Conservation (phyloP, 1,284 basidiomycete genomes). For the Trichosporon sp. region DNA sequence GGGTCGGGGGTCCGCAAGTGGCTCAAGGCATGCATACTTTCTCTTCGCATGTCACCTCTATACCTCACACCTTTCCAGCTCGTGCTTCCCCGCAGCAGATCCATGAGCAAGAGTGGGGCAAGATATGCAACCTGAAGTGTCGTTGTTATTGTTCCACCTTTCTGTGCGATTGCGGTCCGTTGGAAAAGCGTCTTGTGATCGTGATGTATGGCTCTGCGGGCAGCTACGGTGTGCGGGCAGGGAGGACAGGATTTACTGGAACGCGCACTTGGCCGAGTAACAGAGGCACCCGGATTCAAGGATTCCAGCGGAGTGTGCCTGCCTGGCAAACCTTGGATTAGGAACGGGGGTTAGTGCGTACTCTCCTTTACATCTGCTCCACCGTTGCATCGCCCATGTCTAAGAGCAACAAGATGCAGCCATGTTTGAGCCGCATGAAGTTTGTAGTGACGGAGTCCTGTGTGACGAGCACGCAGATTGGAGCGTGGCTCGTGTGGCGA, state of each 20-base stretch:
- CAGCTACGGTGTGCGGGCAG: too few relatives aligned
- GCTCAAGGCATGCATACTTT: neutral
- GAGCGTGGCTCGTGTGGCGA: too few relatives aligned
- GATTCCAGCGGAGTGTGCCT: constrained; percentile 12
- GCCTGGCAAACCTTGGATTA: neutral
- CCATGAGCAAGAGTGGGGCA: neutral
- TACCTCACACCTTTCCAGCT: too few relatives aligned
- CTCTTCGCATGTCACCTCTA: neutral
- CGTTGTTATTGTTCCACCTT: too few relatives aligned
- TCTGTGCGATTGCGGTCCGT: too few relatives aligned
- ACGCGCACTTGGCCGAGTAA: neutral
- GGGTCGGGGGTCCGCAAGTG: neutral
- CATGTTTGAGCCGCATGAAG: too few relatives aligned
- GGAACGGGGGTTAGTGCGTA: neutral
- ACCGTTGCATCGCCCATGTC: too few relatives aligned
- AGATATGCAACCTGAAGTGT: neutral
- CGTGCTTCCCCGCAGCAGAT: neutral
- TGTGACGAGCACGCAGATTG: too few relatives aligned
- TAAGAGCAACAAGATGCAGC: too few relatives aligned
- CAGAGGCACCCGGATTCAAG: neutral
- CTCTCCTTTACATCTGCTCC: neutral
- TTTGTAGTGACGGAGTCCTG: too few relatives aligned
- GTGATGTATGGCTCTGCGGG: neutral
- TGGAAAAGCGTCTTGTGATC: neutral
- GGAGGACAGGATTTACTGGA: too few relatives aligned